Conservation (phyloP, 306 rosid genomes). For the Pterocarpus santalinus region DNA sequence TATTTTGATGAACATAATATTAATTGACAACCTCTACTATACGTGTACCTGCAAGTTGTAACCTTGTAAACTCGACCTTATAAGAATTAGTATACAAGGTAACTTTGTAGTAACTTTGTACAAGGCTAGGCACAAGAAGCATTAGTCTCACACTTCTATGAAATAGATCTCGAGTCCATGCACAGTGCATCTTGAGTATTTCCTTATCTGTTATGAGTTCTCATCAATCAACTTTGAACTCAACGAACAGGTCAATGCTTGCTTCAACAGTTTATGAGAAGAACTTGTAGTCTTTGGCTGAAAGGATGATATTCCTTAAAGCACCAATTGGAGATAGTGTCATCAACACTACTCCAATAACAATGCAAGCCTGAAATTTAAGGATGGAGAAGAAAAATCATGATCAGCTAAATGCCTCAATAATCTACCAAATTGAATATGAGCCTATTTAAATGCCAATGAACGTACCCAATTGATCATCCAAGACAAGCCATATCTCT, state of each 20-base stretch:
- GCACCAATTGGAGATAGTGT: slow-evolving; percentile 80
- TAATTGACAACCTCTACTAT: background rate
- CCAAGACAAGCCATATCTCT: slow-evolving; percentile 69
- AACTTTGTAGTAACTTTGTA: background rate
- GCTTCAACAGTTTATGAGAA: slow-evolving; percentile 60
- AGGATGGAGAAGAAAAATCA: slow-evolving; percentile 2
- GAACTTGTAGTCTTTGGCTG: slow-evolving; percentile 66
- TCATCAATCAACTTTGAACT: background rate
- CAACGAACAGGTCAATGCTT: background rate
- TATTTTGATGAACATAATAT: background rate
- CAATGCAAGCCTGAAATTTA: slow-evolving; percentile 63
- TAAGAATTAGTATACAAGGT: background rate
- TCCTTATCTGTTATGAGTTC: background rate
- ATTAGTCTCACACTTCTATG: background rate
- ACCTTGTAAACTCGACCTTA: background rate
- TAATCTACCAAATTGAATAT: background rate
- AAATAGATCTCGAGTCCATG: background rate
- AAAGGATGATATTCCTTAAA: slow-evolving; percentile 61
- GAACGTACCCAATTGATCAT: slow-evolving; percentile 68
- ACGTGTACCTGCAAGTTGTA: background rate
- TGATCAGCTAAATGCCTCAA: background rate
- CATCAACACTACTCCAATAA: slow-evolving; percentile 68
- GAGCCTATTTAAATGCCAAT: background rate
- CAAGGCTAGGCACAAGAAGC: background rate
- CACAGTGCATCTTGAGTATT: background rate